Evolutionary conservation across 225 moss, liverwort and hornwort genomes (phyloP), one percentile per base, ranked within the genome.

Genomic region (Physcomitrellopsis africana): DNA sequence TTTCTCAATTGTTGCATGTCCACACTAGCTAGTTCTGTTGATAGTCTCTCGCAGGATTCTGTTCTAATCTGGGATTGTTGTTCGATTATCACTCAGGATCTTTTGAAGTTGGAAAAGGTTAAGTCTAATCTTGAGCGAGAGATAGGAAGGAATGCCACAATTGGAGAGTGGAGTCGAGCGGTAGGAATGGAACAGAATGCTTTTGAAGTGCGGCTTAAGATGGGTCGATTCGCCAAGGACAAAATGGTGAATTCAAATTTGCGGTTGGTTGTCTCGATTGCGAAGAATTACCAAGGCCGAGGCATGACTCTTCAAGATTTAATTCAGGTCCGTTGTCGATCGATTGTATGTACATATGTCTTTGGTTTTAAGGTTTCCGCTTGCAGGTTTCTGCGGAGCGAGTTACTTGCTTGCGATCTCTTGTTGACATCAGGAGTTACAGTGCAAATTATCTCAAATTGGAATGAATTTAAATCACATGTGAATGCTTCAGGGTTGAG

Each of bases 221-320:
- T 88, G n/a, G 97, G 93, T 52, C 94, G 91, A 22, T 77, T 75
- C 46, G 93, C 86, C 24, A 97, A 97, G 83, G 97, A 94, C 65
- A 97, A 86, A 85, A 94, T 97, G 97, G 97, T 97, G 78, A 97
- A 91, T 69, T 97, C 94, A 23, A 97, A 97, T 73, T 78, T 97
- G 26, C 88, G 94, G 46, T 84, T 97, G 79, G 97, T 97, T 18
- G 97, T 97, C 37, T 94, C 94, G 3, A 93, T 97, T 69, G 97
- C 94, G 12, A 97, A 93, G n/a, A 82, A 77, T n/a, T 97, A 97
- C 42, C 94, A 92, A 62, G 91, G 92, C 51, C 88, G 97, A 77
- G 97, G 97, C 78, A 94, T 97, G 97, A 78, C 90, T 51, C 86
- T 97, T 23, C 93, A 94, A 77, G 97, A 97, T 74, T 91, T 97